These are phyloP conservation scores for Nigrospora oryzae DNA, from an alignment of 2,329 filamentous ascomycete genomes.

Conservation along the genomic window DNA sequence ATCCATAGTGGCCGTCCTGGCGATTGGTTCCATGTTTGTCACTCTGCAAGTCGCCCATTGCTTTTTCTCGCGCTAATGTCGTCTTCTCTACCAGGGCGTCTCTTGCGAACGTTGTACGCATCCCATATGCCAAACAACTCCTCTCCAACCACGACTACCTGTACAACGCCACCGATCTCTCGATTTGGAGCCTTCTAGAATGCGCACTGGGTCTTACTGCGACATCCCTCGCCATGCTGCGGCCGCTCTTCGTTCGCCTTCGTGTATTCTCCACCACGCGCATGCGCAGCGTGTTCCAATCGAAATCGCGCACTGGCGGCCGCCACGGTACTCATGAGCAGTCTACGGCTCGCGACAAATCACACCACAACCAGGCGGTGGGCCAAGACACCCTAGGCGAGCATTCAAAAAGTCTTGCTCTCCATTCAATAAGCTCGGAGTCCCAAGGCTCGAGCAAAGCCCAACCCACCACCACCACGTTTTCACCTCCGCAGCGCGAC, in stretches of 20 bases:
- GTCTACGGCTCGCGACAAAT: not conserved
- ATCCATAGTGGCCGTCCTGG: conserved; percentile 3
- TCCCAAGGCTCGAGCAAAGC: not conserved
- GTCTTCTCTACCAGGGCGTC: conserved; percentile 1
- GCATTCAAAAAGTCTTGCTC: too few species aligned
- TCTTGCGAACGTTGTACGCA: conserved; percentile 5
- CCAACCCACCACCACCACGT: not conserved
- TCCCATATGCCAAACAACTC: conserved; percentile 4
- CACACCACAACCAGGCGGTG: not conserved
- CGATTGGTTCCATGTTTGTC: conserved; percentile 4
- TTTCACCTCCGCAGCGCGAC: not conserved
- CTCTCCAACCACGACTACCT: conserved; percentile 4
- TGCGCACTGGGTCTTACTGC: conserved; percentile 2
- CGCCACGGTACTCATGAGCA: not conserved
- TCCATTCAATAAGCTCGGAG: not conserved
- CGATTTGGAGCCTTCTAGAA: conserved; percentile 5
- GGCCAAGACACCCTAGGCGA: too few species aligned
- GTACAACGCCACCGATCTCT: conserved; percentile 4
- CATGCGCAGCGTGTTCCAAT: not conserved
- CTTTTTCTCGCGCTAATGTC: not conserved
- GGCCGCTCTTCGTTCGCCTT: conserved; percentile 3
- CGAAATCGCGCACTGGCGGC: not conserved
- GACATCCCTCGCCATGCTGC: conserved; percentile 3
- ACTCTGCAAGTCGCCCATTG: not conserved
- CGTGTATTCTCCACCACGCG: not conserved